Conservation (phyloP, 345 rosid species). For the Gossypium mustelinum region DNA sequence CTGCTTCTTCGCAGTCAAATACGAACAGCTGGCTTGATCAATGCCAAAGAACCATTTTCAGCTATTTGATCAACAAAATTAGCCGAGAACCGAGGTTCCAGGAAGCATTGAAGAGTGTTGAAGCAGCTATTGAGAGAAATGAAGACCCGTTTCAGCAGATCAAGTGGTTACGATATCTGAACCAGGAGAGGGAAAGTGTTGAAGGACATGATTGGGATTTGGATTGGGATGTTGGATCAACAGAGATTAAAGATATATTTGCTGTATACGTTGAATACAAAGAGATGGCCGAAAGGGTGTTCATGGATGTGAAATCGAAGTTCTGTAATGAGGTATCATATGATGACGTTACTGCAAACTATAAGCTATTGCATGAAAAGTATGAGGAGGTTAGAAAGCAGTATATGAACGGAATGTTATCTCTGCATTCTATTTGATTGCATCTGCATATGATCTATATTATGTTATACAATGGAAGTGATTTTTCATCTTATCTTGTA, state of each 20-base stretch:
- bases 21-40: constrained; percentile 27
- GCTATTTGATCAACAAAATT: constrained; percentile 31
- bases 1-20: constrained; percentile 24
- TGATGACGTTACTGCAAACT: constrained; percentile 31
- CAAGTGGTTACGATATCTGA: constrained; percentile 43
- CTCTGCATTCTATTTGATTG: constrained; percentile 33
- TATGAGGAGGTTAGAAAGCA: constrained; percentile 46
- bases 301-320: constrained; percentile 30
- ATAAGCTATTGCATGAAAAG: constrained; percentile 35
- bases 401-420: constrained; percentile 53
- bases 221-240: constrained; percentile 6
- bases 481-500: neutral
- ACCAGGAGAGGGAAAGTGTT: constrained; percentile 16
- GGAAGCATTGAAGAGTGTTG: constrained; percentile 32
- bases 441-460: neutral
- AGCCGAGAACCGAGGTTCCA: constrained; percentile 19
- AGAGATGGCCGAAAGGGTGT: constrained; percentile 30
- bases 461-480: neutral
- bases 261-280: constrained; percentile 22
- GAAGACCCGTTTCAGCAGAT: constrained; percentile 35
- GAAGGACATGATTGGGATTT: constrained; percentile 17
- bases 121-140: constrained; percentile 24
- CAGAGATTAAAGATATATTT: constrained; percentile 20
- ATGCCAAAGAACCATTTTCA: constrained; percentile 40
- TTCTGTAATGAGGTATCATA: constrained; percentile 40